Evolutionary conservation across 371 early-diverging fungal genomes (phyloP), one percentile per base, ranked within the genome.

Genomic region (Blakeslea trispora): DNA sequence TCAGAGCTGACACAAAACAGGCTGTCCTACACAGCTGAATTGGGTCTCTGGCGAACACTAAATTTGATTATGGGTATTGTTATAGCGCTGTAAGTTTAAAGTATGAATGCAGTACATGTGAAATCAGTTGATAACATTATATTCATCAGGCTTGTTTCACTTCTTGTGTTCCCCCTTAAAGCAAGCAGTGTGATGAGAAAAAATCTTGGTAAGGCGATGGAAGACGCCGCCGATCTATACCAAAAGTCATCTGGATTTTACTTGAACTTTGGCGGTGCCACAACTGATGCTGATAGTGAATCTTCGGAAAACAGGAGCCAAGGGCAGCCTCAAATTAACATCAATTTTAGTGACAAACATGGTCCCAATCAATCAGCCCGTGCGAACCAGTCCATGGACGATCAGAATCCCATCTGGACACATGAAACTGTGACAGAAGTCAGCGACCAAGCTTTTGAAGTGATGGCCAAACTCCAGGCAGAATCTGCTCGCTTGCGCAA

Each of bases 371-470:
- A 7, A 31, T 31, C 1, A 53, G 42, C 5, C 18, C 44, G 11
- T 42, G 43, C 10, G 43, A 43, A 1, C 18, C 43, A 24, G 39
- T 31, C 11, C 43, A 55, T 51, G 0, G 58, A 58, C 24, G 58
- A 58, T 24, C 23, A 21, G 11, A 28, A 45, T 40, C 31, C 18
- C 17, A 47, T 56, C 40, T 50, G 53, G 50, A 17, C 71, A 57
- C 17, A 88, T 74, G 39, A 97, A 66, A 13, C 92, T 79, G 49
- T 77, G 62, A 54, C 80, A 66, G 45, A 93, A 69, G 43, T 64
- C 34, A 59, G 59, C 39, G 46, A 55, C 11, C 32, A 64, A 11
- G 69, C 72, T 0, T 63, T 72, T 32, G 19, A 22, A 1, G 61
- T 72, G 0, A 34, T 75, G 11, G 49, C 66, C 0, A 47, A 56